Conservation (phyloP, 73 alveolate genomes). For the Paramecium sonneborni region DNA sequence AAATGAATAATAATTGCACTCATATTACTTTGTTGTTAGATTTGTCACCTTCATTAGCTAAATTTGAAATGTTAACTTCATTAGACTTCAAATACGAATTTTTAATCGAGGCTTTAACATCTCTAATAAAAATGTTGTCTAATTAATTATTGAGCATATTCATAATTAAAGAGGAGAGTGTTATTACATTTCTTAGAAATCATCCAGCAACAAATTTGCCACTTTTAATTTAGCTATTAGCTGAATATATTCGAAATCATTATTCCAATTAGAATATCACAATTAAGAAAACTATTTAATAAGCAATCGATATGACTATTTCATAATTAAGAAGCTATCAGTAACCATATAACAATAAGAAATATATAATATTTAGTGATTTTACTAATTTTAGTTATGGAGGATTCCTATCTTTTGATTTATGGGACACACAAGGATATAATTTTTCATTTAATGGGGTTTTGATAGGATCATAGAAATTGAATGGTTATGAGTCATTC, state of each 20-base stretch:
- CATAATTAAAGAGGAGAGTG: neutral
- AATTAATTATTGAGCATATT: conserved; percentile 1
- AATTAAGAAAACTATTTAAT: neutral
- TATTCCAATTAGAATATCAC: neutral
- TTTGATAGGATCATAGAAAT: neutral
- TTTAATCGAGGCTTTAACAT: neutral
- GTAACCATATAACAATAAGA: neutral
- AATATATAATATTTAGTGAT: conserved; percentile 31
- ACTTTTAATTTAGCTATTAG: neutral
- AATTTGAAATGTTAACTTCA: conserved; percentile 4
- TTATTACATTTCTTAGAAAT: neutral
- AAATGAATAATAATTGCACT: conserved; percentile 9
- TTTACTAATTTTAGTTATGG: conserved; percentile 16
- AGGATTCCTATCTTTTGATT: neutral
- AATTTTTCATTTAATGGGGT: conserved; percentile 10
- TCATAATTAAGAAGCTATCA: neutral
- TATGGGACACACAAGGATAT: conserved; percentile 27
- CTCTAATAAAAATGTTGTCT: neutral
- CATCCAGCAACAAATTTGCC: neutral
- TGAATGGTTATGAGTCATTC: neutral
- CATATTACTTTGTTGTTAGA: neutral
- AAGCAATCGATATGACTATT: neutral
- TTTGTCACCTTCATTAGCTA: neutral
- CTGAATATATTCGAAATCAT: neutral
- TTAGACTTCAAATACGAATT: neutral